Conservation (phyloP, 495 filamentous ascomycete genomes). For the Xylaria sp. region DNA sequence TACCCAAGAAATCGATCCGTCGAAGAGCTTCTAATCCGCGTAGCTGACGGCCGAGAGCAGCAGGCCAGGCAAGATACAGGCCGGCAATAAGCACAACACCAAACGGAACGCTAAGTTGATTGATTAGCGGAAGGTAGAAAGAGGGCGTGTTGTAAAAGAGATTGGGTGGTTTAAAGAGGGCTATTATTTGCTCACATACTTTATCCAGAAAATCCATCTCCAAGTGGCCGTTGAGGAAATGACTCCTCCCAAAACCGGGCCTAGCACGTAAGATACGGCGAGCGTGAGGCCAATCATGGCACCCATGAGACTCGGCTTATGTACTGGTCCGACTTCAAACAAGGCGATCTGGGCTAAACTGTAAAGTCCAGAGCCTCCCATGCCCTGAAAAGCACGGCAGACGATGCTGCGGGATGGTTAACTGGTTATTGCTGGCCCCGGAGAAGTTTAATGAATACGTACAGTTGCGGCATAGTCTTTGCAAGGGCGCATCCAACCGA, state of each 20-base stretch:
- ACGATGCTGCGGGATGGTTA: constrained; percentile 55
- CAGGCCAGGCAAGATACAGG: constrained; percentile 60
- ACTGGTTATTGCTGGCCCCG: not conserved
- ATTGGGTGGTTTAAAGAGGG: no score
- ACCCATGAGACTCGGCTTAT: constrained; percentile 53
- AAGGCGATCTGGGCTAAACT: constrained; percentile 61
- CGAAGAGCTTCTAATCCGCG: constrained; percentile 39
- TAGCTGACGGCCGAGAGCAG: constrained; percentile 34
- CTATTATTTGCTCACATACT: constrained; percentile 44
- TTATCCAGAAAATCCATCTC: constrained; percentile 78
- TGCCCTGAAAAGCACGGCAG: constrained; percentile 66
- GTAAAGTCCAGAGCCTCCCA: constrained; percentile 66
- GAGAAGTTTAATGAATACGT: constrained; percentile 28
- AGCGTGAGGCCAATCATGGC: constrained; percentile 53
- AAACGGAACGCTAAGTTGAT: constrained; percentile 60
- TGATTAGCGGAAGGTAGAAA: constrained; percentile 16
- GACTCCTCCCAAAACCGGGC: constrained; percentile 72
- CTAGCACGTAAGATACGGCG: constrained; percentile 58
- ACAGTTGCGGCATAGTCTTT: constrained; percentile 61
- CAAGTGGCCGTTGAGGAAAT: constrained; percentile 69
- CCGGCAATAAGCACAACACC: constrained; percentile 62
- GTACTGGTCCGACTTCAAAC: constrained; percentile 60
- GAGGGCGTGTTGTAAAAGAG: not conserved
- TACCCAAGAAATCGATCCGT: constrained; percentile 65
- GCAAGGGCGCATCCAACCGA: constrained; percentile 65